Conservation (phyloP, 441 rosid genomes). For the Rhodomyrtus psidioides region DNA sequence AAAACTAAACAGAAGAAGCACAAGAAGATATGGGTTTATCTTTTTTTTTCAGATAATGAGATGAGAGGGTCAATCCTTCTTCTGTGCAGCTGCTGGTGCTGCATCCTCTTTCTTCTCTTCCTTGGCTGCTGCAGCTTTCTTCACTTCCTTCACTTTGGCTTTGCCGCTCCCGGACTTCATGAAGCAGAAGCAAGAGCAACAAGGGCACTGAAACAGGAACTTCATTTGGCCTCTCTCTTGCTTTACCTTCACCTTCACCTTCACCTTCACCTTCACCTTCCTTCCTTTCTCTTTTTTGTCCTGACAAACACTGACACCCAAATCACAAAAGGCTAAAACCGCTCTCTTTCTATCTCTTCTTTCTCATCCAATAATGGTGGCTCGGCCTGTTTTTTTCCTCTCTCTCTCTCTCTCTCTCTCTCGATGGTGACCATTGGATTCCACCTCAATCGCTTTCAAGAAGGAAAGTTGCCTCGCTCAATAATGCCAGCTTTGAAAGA, state of each 20-base stretch:
- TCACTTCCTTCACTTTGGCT: constrained; percentile 40
- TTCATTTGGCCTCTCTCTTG: constrained; percentile 37
- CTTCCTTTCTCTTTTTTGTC: background rate
- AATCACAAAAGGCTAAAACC: background rate
- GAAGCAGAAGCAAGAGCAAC: constrained; percentile 96
- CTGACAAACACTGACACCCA: background rate
- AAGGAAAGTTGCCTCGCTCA: constrained; percentile 16
- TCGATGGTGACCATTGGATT: constrained; percentile 24
- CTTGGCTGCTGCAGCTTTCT: constrained; percentile 11
- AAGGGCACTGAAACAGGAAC: constrained; percentile 95
- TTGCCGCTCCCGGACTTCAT: constrained; percentile 69
- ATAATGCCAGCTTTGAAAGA: constrained; percentile 20
- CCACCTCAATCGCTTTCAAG: constrained; percentile 42
- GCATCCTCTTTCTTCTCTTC: constrained; percentile 22
- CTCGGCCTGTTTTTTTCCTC: background rate
- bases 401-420: background rate
- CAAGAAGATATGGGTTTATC: background rate
- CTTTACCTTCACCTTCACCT: background rate
- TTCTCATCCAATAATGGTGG: constrained; percentile 14
- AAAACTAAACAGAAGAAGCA: background rate
- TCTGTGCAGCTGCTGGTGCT: background rate
- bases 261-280: background rate
- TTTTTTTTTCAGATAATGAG: background rate
- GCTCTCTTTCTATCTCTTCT: background rate
- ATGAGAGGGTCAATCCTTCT: background rate